Base-by-base conservation (phyloP, 2,329 filamentous ascomycete species). In the Dactylellina cionopaga region DNA sequence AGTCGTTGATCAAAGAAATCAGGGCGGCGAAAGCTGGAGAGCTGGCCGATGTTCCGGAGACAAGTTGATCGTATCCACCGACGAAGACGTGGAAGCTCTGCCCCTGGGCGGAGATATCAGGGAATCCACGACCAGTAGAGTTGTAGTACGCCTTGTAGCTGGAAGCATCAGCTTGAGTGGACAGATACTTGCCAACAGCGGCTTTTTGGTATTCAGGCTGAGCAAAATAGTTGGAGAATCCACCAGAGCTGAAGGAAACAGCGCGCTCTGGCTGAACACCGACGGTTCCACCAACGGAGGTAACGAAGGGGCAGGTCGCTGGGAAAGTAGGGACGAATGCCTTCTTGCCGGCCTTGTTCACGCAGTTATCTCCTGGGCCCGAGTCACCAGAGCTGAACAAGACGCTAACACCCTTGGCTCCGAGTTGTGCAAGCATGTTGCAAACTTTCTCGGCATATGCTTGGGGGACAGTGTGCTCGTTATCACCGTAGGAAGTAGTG, bases 281-380 rank as follows among this genome's bases (percentile, higher is more conserved):
- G 74, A 81, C 80, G 0, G 87, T 88, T 1, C 85, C 89, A 5
- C 89, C 89, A 0, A 91, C 85, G 1, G 84, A 81, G 0, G 89
- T 91, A 5, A 91, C 85, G 78, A 86, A 91, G 0, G 89, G 89
- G 75, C 89, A 92, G 0, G 85, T 84, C 0, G 85, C 85, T 0
- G 89, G 89, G 79, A 91, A 92, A 3, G 83, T 84, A 0, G 88
- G 84, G 27, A 87, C 81, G 77, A 89, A 87, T 19, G 47, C 22
- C 17, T 84, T 82, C 43, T 80, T 82, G 19, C 87, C 88, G 64
- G 89, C 86, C 76, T 88, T 87, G 63, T 83, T 83, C 54, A 82
- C 80, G 80, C 88, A 90, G 6, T 81, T 81, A 22, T 82, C 81
- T 37, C 85, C 86, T 10, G 88, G 83, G 31, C 87, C 87, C 27